Evolutionary conservation across 2,329 filamentous ascomycete genomes (phyloP), one percentile per base, ranked within the genome.

Genomic region (Phoma sp.): DNA sequence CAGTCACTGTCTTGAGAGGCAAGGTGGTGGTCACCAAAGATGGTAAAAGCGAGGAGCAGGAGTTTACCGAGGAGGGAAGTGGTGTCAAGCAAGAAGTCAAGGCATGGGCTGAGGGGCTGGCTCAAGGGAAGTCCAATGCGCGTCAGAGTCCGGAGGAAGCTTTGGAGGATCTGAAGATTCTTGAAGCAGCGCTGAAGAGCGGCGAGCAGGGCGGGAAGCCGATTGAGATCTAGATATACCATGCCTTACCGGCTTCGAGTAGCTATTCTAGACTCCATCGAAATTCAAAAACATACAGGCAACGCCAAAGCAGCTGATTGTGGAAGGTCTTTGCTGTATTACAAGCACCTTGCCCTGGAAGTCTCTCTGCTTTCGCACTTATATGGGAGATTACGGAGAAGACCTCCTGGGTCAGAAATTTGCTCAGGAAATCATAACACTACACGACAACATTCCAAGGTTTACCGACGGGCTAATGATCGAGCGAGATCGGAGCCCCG

Each of bases 21-120:
- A 73, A 68, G 35, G 74, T 78, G 1, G 73, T 77, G 1, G 60
- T 59, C 0, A 58, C 70, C 3, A 63, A 53, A 3, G 66, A 47
- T 36, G 60, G 58, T 5, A 46, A 62, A 25, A 60, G 64, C 39
- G 73, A 74, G 37, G 73, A 73, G 27, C 75, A 76, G 52, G 75
- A 78, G 18, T 84, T 84, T 61, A 63, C 68, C 2, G 75, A 80
- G 47, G 78, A 81, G 60, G 79, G 77, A 10, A 78, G 70, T 30
- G 84, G 83, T 7, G 85, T 89, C 4, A 78, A 76, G 55, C 80
- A 83, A 47, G 86, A 89, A 72, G 79, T 89, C 7, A 78, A 78
- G 56, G 85, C 82, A 4, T 89, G 85, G 83, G 86, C 80, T 0
- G 78, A 82, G 70, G 77, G 79, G 8, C 63, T 89, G 32, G 62